Evolutionary conservation across 2,329 filamentous ascomycete genomes (phyloP).

Genomic region (Hirsutella thompsonii): DNA sequence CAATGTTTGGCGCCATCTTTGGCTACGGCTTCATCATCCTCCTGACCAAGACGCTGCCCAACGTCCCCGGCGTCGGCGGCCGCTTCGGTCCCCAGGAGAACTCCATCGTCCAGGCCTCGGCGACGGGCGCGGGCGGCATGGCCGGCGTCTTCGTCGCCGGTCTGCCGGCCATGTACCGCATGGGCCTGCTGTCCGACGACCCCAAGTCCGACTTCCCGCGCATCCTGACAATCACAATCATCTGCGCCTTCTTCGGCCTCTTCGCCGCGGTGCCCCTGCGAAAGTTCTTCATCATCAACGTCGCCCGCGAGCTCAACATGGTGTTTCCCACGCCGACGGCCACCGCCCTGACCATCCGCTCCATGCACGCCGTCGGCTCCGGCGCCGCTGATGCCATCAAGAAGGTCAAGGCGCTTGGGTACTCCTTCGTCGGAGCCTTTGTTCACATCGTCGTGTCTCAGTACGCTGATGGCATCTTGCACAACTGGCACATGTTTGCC

Average conservation of each 20-base stretch:
- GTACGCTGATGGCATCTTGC: conserved; percentile 46
- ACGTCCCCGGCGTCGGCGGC: conserved; percentile 38
- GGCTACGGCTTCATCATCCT: conserved; percentile 45
- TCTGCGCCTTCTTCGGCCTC: conserved; percentile 51
- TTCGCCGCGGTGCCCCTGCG: conserved; percentile 50
- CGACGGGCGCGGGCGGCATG: conserved; percentile 45
- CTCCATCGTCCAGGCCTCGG: conserved; percentile 47
- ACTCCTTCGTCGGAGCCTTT: conserved; percentile 36
- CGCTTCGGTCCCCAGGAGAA: conserved; percentile 49
- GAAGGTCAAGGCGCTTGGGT: conserved; percentile 42
- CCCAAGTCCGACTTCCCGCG: conserved; percentile 42
- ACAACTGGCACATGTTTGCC: conserved; percentile 42
- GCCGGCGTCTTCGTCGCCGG: conserved; percentile 45
- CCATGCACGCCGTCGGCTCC: conserved; percentile 44
- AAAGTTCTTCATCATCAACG: conserved; percentile 57
- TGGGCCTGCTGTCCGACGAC: conserved; percentile 32
- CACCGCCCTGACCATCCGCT: conserved; percentile 47
- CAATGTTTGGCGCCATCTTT: conserved; percentile 41
- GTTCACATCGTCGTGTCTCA: conserved; percentile 42
- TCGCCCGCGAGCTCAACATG: conserved; percentile 44
- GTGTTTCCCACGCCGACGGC: conserved; percentile 48
- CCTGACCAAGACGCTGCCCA: conserved; percentile 33
- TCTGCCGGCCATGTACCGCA: conserved; percentile 46
- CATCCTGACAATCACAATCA: conserved; percentile 46
- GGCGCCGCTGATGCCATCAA: conserved; percentile 38